Evolutionary conservation across 1,284 basidiomycete species (phyloP).

Genomic region (Ceratobasidium sp.): DNA sequence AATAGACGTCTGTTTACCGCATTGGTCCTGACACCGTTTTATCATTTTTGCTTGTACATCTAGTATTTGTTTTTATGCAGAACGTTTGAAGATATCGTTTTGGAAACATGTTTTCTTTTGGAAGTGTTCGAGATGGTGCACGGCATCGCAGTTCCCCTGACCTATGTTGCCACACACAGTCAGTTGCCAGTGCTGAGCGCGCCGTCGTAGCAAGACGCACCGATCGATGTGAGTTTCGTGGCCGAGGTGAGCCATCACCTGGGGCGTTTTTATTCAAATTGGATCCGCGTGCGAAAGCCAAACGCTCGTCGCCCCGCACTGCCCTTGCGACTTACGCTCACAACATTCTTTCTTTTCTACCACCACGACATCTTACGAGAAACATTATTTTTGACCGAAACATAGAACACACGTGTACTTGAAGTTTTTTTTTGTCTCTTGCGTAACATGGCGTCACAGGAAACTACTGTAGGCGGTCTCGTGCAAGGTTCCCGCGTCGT

Average conservation of each 20-base stretch:
- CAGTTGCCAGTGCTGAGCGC: neutral
- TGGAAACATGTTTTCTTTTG: neutral
- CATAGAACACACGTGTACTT: neutral
- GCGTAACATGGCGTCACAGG: constrained; percentile 26
- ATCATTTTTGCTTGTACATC: neutral
- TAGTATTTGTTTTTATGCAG: constrained; percentile 1
- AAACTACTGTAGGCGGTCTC: constrained; percentile 36
- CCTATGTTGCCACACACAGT: neutral
- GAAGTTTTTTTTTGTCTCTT: constrained; percentile 4
- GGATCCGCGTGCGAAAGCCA: constrained; percentile 23
- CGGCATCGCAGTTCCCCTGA: constrained; percentile 11
- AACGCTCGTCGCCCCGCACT: constrained; percentile 26
- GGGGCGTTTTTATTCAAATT: constrained; percentile 39
- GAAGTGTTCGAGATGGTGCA: neutral
- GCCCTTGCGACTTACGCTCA: constrained; percentile 4
- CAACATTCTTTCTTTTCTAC: constrained; percentile 13
- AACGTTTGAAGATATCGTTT: neutral
- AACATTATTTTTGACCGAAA: constrained; percentile 8
- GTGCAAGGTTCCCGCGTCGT: constrained; percentile 31
- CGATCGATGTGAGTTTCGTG: neutral
- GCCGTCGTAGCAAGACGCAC: neutral
- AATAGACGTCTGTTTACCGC: neutral
- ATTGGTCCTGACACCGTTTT: neutral
- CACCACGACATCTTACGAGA: constrained; percentile 23
- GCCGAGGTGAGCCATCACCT: constrained; percentile 31